A percentile compares a stretch with the other conserved stretches of the same genome.
These are phyloP conservation scores for Fragaria vesca DNA, from an alignment of 306 rosid genomes.

Conservation along the genomic window DNA sequence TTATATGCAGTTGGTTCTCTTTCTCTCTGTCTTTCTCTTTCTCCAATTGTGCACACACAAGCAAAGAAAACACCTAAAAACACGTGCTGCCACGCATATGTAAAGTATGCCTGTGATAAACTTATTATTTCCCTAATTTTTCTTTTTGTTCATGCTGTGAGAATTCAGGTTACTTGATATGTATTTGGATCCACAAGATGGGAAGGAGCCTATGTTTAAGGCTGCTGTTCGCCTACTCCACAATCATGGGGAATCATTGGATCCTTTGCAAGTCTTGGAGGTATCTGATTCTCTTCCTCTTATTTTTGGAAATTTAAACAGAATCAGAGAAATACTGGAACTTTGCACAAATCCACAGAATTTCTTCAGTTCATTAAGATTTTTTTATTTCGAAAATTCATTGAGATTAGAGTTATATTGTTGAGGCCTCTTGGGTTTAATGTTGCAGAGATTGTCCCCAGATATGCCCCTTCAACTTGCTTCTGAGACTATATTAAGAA, in stretches of 20 bases:
- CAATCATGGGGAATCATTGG: slow-evolving; percentile 95
- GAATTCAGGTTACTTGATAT: slow-evolving; percentile 86
- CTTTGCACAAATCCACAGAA: neutral
- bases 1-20: slow-evolving; percentile 81
- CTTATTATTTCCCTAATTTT: slow-evolving; percentile 1
- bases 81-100: slow-evolving; percentile 2
- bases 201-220: slow-evolving; percentile 97
- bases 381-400: neutral
- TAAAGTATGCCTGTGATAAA: slow-evolving; percentile 5
- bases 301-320: neutral
- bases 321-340: neutral
- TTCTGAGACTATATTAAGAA: slow-evolving; percentile 83
- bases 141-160: slow-evolving; percentile 26
- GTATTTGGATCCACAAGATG: slow-evolving; percentile 98
- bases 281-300: slow-evolving; percentile 41
- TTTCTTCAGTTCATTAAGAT: neutral
- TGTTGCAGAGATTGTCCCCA: slow-evolving; percentile 75
- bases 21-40: slow-evolving; percentile 21
- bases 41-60: neutral
- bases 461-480: slow-evolving; percentile 98
- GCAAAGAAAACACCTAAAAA: neutral
- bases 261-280: slow-evolving; percentile 93
- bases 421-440: slow-evolving; percentile 16
- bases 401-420: neutral
- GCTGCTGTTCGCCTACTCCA: slow-evolving; percentile 98